Base-by-base conservation (phyloP, 2,329 filamentous ascomycete species). In the Curvularia hawaiiensis region DNA sequence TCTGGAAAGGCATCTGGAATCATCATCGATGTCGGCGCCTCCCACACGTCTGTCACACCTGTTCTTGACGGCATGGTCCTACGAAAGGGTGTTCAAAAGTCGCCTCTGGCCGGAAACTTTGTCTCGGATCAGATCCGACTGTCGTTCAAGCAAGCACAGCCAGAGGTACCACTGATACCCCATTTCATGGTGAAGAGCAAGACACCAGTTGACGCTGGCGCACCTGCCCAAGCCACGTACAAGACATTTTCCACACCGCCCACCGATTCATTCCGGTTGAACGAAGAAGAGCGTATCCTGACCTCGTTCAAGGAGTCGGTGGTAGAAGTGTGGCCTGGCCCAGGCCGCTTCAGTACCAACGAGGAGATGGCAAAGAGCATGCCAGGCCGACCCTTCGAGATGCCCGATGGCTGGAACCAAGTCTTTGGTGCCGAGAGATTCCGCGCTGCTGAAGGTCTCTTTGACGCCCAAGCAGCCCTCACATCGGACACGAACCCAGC, bases 301-400 rank as follows among this genome's bases (percentile, higher is more conserved):
- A 92, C 91, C 38, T 92, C 97, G 75, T 99, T 96, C 85, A 99
- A 99, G 80, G 96, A 99, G 79, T 96, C 90, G 18, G 92, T 97
- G 16, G 92, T 98, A 28, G 92, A 97, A 78, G 88, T 94, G 14
- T 99, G 95, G 94, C 86, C 87, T 26, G 91, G 91, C 0, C 91
- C 91, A 0, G 88, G 88, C 58, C 84, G 87, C 60, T 87, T 92
- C 68, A 76, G 75, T 72, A 66, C 80, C 5, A 96, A 94, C 73
- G 87, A 95, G 72, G 93, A 97, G 41, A 82, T 87, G 47, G 88
- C 88, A 56, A 88, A 85, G 74, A 83, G 79, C 44, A 87, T 88
- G 63, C 91, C 92, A 0, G 91, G 91, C 40, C 89, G 92, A 51
- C 90, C 95, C 11, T 99, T 97, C 71, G 95, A 99, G 80, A 95